phyloP scores from a whole-genome alignment of 805 yeast species.

The Candida qinlingensis region DNA sequence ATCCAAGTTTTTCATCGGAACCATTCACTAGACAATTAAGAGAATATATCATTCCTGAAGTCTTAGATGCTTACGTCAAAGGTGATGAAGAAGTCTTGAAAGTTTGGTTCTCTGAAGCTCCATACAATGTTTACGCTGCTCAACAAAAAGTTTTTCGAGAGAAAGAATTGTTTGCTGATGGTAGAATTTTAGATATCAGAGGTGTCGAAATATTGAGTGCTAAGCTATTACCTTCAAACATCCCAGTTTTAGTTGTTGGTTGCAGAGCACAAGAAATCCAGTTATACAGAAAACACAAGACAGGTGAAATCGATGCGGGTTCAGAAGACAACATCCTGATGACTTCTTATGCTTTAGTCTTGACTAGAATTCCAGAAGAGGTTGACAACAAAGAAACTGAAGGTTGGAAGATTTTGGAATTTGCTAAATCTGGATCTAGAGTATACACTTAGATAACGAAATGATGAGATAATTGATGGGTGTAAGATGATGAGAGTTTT shows the following conservation, averaged over 20 bases:
- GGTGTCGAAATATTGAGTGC: slow-evolving; percentile 90
- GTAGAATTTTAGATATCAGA: slow-evolving; percentile 87
- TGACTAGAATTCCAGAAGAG: slow-evolving; percentile 89
- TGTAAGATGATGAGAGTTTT: too few species aligned
- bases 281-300: slow-evolving; percentile 79
- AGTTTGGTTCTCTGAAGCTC: slow-evolving; percentile 94
- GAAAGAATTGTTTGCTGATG: slow-evolving; percentile 87
- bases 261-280: slow-evolving; percentile 97
- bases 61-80: slow-evolving; percentile 88
- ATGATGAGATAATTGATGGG: not conserved
- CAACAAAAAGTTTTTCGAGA: slow-evolving; percentile 89
- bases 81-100: slow-evolving; percentile 83
- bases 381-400: slow-evolving; percentile 86
- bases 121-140: slow-evolving; percentile 90
- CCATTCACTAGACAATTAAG: slow-evolving; percentile 78
- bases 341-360: slow-evolving; percentile 94
- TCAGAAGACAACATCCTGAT: slow-evolving; percentile 87
- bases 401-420: slow-evolving; percentile 95
- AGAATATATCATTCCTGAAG: slow-evolving; percentile 90
- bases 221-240: slow-evolving; percentile 81
- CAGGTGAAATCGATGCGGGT: slow-evolving; percentile 95
- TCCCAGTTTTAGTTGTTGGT: slow-evolving; percentile 88
- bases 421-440: slow-evolving; percentile 90
- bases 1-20: slow-evolving; percentile 79
- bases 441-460: slow-evolving; percentile 40